Percentiles rank a stretch among this genome's conserved stretches.
Conservation (phyloP, 1,284 basidiomycete species). For the Irpex sp. region DNA sequence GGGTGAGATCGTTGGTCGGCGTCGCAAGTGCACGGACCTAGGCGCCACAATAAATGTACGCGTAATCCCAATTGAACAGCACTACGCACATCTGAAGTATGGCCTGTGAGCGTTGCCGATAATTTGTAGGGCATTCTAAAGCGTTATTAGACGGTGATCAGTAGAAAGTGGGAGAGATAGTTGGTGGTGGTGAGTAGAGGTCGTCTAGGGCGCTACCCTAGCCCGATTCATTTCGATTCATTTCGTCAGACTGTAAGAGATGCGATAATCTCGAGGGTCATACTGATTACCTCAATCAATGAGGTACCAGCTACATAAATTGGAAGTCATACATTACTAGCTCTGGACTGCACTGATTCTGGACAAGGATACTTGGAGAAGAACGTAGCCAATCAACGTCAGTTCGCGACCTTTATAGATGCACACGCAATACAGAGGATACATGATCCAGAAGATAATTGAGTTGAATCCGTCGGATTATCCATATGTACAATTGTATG, state of each 20-base stretch:
- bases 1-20: slow-evolving; percentile 67
- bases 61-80: not conserved
- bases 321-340: too few relatives aligned
- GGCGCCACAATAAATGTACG: slow-evolving; percentile 16
- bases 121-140: slow-evolving; percentile 75
- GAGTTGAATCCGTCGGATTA: not conserved
- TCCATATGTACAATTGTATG: not conserved
- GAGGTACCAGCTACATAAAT: too few relatives aligned
- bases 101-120: slow-evolving; percentile 70
- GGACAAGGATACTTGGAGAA: too few relatives aligned
- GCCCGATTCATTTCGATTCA: too few relatives aligned
- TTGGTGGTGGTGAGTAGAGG: slow-evolving; percentile 17
- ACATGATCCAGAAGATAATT: not conserved
- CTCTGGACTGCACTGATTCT: too few relatives aligned
- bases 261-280: not conserved
- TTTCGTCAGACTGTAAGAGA: not conserved
- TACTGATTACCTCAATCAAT: not conserved
- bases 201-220: slow-evolving; percentile 2
- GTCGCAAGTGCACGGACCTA: slow-evolving; percentile 76
- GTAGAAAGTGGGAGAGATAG: slow-evolving; percentile 6
- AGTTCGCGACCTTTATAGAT: too few relatives aligned
- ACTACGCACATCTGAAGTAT: slow-evolving; percentile 70
- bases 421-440: too few relatives aligned
- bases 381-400: too few relatives aligned
- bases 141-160: slow-evolving; percentile 6